phyloP scores from a whole-genome alignment of 2,329 filamentous ascomycete species.

The Arachnopeziza araneosa region DNA sequence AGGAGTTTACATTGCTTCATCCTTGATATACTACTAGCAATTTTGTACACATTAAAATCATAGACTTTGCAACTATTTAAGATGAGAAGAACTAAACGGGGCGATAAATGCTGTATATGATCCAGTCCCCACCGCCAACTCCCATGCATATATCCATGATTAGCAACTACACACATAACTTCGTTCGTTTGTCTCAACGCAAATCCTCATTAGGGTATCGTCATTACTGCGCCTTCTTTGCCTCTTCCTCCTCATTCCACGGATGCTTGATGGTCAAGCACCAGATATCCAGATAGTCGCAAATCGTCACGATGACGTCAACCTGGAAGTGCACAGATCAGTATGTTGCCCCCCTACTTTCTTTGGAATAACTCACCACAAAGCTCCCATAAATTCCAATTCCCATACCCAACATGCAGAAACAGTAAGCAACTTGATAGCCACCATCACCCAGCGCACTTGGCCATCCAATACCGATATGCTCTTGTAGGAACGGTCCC shows the following conservation, averaged over 20 bases:
- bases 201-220: not conserved
- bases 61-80: too few relatives aligned
- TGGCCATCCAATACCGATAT: conserved; percentile 61
- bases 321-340: conserved; percentile 38
- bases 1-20: too few relatives aligned
- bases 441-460: conserved; percentile 66
- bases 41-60: too few relatives aligned
- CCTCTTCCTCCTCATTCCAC: conserved; percentile 36
- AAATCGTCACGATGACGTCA: conserved; percentile 95
- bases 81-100: too few relatives aligned
- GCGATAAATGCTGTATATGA: too few relatives aligned
- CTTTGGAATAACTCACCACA: conserved; percentile 47
- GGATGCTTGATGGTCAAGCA: conserved; percentile 95
- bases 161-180: not conserved
- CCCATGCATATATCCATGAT: not conserved
- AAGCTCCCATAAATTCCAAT: conserved; percentile 96
- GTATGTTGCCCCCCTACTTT: not conserved
- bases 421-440: conserved; percentile 91
- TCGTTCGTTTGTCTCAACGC: not conserved
- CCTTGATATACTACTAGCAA: too few relatives aligned
- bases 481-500: conserved; percentile 60
- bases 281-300: conserved; percentile 97
- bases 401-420: conserved; percentile 76
- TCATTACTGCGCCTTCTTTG: conserved; percentile 24
- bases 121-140: not conserved